A percentile compares a stretch with the other conserved stretches of the same genome.
These are phyloP conservation scores for Aeminium ludgeri DNA, from an alignment of 495 filamentous ascomycete genomes.

Conservation along the genomic window DNA sequence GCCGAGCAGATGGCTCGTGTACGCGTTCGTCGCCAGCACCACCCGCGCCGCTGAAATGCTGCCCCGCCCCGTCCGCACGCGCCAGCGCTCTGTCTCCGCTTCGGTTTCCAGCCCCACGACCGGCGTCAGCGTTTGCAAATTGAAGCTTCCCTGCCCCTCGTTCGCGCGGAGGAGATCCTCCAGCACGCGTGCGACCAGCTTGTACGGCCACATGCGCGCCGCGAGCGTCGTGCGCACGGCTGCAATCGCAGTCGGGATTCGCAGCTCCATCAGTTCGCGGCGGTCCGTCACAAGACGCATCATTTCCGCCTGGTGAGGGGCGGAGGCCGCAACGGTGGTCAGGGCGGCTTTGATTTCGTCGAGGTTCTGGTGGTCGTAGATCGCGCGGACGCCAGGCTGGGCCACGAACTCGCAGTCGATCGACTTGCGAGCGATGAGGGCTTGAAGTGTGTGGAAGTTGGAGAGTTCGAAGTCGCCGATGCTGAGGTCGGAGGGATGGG, in stretches of 20 bases:
- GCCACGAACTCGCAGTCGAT: slow-evolving; percentile 47
- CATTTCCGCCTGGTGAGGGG: slow-evolving; percentile 34
- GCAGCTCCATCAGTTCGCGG: slow-evolving; percentile 20
- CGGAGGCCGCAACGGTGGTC: slow-evolving; percentile 24
- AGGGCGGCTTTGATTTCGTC: slow-evolving; percentile 29
- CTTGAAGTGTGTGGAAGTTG: slow-evolving; percentile 37
- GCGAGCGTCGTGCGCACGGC: slow-evolving; percentile 29
- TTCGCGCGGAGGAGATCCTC: slow-evolving; percentile 33
- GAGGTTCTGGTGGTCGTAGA: slow-evolving; percentile 33
- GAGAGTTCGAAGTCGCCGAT: slow-evolving; percentile 47
- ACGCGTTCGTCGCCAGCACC: slow-evolving; percentile 64
- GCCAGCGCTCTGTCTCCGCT: slow-evolving; percentile 26
- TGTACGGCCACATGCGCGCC: slow-evolving; percentile 59
- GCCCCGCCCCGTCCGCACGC: slow-evolving; percentile 47
- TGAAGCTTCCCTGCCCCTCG: slow-evolving; percentile 29
- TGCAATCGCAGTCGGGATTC: slow-evolving; percentile 29
- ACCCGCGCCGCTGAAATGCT: slow-evolving; percentile 39
- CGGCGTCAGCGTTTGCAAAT: slow-evolving; percentile 58
- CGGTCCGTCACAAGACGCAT: slow-evolving; percentile 21
- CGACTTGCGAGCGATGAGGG: slow-evolving; percentile 32
- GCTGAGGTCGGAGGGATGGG: slow-evolving; percentile 23
- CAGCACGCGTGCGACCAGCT: slow-evolving; percentile 50
- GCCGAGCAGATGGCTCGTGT: slow-evolving; percentile 57
- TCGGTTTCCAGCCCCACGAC: slow-evolving; percentile 29
- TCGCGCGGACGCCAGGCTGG: slow-evolving; percentile 36